These are phyloP conservation scores for Dendrocalamus latiflorus DNA, from an alignment of 202 grass and related monocot species.

Conservation along the genomic window DNA sequence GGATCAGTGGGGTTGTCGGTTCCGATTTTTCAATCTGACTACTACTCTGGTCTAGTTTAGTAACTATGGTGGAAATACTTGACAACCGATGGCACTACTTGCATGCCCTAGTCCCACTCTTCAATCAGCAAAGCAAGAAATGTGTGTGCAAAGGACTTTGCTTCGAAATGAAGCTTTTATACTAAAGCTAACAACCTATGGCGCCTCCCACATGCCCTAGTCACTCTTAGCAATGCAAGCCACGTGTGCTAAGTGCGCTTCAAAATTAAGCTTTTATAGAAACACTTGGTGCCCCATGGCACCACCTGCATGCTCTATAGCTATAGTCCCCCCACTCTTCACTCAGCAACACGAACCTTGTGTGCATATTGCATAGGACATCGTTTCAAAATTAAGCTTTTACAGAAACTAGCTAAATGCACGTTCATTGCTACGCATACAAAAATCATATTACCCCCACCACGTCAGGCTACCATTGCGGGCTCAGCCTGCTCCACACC, in stretches of 20 bases:
- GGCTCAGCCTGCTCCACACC: background rate
- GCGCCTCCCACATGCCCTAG: background rate
- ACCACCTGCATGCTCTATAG: too few species aligned
- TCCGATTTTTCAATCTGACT: background rate
- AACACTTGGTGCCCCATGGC: too few species aligned
- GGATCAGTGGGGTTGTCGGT: background rate
- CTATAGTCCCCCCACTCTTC: too few species aligned
- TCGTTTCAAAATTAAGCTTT: background rate
- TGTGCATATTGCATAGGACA: background rate
- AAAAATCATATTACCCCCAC: background rate
- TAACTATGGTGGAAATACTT: background rate
- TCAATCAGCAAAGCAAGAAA: background rate
- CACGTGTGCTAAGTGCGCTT: too few species aligned
- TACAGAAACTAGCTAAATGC: background rate
- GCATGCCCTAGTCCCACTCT: background rate
- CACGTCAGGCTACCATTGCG: background rate
- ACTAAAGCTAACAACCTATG: background rate
- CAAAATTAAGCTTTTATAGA: too few species aligned
- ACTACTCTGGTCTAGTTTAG: too few species aligned
- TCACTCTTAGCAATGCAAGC: too few species aligned
- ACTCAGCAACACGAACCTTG: background rate
- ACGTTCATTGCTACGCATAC: background rate
- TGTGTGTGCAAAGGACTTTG: background rate
- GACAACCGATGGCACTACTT: background rate
- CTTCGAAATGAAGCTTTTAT: conserved; percentile 1